phyloP scores from a whole-genome alignment of 2,329 filamentous ascomycete species.

The Canariomyces notabilis region DNA sequence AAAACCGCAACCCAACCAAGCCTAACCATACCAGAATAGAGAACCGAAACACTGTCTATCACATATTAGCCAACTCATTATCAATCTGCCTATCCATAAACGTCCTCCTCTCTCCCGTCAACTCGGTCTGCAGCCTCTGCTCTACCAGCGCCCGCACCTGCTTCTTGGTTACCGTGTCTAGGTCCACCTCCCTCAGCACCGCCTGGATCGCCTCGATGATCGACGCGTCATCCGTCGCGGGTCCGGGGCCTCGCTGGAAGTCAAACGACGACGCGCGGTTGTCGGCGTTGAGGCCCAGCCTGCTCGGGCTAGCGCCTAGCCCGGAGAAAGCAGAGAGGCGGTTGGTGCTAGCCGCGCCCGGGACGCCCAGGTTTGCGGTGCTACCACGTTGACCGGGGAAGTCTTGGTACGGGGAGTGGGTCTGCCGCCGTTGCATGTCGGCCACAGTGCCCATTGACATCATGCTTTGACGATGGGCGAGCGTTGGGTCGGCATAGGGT shows the following conservation, averaged over 20 bases:
- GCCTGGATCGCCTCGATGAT: constrained; percentile 81
- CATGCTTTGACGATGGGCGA: constrained; percentile 64
- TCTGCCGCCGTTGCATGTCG: constrained; percentile 46
- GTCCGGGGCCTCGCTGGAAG: constrained; percentile 49
- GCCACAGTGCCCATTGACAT: constrained; percentile 56
- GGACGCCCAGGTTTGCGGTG: constrained; percentile 49
- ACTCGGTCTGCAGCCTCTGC: constrained; percentile 84
- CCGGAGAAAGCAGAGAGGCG: constrained; percentile 40
- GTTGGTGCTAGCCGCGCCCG: constrained; percentile 30
- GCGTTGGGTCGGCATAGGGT: constrained; percentile 45
- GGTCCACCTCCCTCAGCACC: constrained; percentile 80
- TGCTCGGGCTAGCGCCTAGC: constrained; percentile 41
- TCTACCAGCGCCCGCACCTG: constrained; percentile 88
- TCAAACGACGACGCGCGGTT: constrained; percentile 51
- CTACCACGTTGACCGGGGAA: constrained; percentile 48
- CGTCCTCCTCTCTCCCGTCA: constrained; percentile 76
- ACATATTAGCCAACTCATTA: constrained; percentile 90
- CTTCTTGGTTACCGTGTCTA: constrained; percentile 98
- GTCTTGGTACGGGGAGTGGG: constrained; percentile 57
- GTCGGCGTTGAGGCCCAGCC: constrained; percentile 37
- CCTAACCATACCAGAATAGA: neutral
- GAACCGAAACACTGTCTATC: constrained; percentile 26
- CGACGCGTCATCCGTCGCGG: constrained; percentile 69
- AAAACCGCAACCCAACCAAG: neutral
- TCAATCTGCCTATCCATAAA: constrained; percentile 95